A percentile compares a stretch with the other conserved stretches of the same genome.
phyloP scores from a whole-genome alignment of 108 stramenopile genomes.

The Nannochloropsis gaditana region DNA sequence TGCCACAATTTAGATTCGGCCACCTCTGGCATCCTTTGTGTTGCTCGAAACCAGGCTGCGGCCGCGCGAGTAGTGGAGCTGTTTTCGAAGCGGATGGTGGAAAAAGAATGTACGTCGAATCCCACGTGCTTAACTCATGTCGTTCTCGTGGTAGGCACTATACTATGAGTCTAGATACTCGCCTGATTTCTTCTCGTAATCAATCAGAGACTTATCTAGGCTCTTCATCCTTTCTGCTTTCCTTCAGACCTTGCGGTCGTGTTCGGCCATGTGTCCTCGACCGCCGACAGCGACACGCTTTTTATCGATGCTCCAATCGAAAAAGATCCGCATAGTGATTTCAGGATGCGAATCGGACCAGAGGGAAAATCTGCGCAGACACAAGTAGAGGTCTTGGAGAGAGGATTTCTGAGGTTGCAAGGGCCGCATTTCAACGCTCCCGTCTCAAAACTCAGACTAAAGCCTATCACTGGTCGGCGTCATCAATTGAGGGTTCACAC shows the following conservation, averaged over 20 bases:
- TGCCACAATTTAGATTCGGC: conserved; percentile 15
- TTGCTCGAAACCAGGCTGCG: neutral
- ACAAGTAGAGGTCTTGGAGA: neutral
- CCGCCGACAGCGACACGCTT: neutral
- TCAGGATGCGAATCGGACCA: neutral
- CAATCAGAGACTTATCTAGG: neutral
- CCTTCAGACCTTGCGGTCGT: neutral
- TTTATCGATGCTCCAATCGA: conserved; percentile 7
- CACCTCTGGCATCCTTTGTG: neutral
- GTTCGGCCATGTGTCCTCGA: neutral
- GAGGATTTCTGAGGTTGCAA: neutral
- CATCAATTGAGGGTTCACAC: conserved; percentile 24
- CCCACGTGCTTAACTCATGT: too few species aligned
- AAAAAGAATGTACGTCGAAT: neutral
- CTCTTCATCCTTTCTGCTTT: neutral
- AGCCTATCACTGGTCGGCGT: conserved; percentile 19
- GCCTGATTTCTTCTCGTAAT: too few species aligned
- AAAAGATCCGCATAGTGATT: neutral
- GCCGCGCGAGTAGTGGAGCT: neutral
- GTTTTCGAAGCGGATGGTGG: neutral
- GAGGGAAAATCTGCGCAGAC: neutral
- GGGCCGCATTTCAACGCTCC: neutral
- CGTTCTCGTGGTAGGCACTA: too few species aligned
- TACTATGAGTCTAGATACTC: too few species aligned
- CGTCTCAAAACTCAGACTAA: neutral